Conservation (phyloP, 1,284 basidiomycete species). For the Salmacisia buchloeana region DNA sequence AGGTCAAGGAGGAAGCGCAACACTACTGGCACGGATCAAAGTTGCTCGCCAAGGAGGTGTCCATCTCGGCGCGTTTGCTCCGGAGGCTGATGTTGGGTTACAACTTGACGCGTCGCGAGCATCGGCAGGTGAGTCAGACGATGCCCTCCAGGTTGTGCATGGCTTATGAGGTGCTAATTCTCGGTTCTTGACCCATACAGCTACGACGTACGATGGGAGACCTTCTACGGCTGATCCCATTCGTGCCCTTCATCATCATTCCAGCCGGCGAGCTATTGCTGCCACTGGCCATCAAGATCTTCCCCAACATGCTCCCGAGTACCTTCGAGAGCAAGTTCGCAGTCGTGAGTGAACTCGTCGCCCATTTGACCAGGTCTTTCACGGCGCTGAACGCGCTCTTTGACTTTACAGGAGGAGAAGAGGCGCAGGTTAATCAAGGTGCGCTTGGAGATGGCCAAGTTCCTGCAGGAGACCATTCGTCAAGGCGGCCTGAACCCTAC, state of each 20-base stretch:
- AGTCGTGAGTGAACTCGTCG: conserved; percentile 4
- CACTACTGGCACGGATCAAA: conserved; percentile 98
- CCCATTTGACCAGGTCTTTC: not conserved
- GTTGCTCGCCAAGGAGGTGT: conserved; percentile 86
- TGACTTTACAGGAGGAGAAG: conserved; percentile 68
- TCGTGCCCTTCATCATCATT: conserved; percentile 88
- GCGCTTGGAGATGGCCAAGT: conserved; percentile 97
- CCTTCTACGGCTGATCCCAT: conserved; percentile 83
- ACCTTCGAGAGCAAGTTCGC: conserved; percentile 94
- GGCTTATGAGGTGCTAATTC: not conserved
- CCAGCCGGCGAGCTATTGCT: conserved; percentile 98
- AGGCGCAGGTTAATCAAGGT: conserved; percentile 90
- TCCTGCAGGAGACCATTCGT: conserved; percentile 91
- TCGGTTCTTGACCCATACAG: no score
- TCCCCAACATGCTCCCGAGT: conserved; percentile 97
- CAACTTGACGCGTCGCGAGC: conserved; percentile 81
- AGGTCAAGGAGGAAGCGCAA: conserved; percentile 87
- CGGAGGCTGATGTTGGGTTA: conserved; percentile 90
- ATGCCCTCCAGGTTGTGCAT: not conserved
- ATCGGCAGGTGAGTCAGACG: conserved; percentile 67
- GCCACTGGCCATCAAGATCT: conserved; percentile 90
- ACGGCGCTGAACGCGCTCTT: no score
- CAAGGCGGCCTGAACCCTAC: conserved; percentile 73
- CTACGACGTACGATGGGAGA: conserved; percentile 89
- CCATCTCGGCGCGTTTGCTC: conserved; percentile 79